Base-by-base conservation (phyloP, 2,329 filamentous ascomycete species). In the Stylonectria norvegica region DNA sequence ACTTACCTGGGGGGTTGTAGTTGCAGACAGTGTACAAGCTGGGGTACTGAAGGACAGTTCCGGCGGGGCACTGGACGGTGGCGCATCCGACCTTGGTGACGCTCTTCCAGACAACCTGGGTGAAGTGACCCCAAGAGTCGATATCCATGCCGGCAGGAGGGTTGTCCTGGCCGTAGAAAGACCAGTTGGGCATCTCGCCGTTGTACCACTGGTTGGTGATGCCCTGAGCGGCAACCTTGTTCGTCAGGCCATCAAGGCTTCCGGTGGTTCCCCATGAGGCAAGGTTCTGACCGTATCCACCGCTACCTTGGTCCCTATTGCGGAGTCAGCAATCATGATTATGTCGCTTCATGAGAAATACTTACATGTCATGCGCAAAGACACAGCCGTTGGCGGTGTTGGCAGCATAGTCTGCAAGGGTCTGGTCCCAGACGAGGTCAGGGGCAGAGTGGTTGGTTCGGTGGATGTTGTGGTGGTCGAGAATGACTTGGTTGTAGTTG, bases 161-260 rank as follows among this genome's bases (percentile, higher is more conserved):
- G 59, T 71, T 73, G 43, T 64, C 59, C 52, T 71, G 41, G 49
- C 81, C 84, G 58, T 85, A 93, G 61, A 67, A 72, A 38, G 68
- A 64, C 66, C 75, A 82, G 56, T 67, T 67, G 48, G 61, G 60
- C 55, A 85, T 71, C 66, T 95, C 89, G 56, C 78, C 78, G 63
- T 93, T 88, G 78, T 96, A 96, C 88, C 93, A 96, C 68, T 84
- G 73, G 62, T 91, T 78, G 57, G 82, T 87, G 60, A 91, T 82
- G 52, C 85, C 81, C 49, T 76, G 72, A 38, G 80, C 79, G 48
- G 87, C 72, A 33, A 81, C 76, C 45, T 64, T 66, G 51, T 83
- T 73, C 47, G 59, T 48, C 45, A 64, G 50, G 34, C 42, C 47
- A 31, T 55, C 50, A 17, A 70, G 63, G 33, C 69, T 53, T 25